phyloP scores from a whole-genome alignment of 495 filamentous ascomycete genomes.

The Aspergillus biplanus region DNA sequence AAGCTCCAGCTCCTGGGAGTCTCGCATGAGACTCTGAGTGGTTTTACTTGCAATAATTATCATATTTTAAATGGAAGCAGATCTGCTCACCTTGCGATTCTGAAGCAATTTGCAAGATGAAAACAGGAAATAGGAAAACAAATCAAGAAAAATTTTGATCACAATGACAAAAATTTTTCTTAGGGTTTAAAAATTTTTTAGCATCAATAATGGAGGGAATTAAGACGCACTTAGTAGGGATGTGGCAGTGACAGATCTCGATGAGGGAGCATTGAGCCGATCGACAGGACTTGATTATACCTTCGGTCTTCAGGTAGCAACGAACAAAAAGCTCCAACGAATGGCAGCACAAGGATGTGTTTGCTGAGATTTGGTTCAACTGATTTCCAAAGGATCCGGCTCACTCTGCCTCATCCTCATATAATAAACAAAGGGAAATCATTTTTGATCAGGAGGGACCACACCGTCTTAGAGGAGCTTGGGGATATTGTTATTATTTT shows the following conservation, averaged over 20 bases:
- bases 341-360: conserved; percentile 7
- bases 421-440: too few species aligned
- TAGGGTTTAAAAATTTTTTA: conserved; percentile 6
- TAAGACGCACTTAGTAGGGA: conserved; percentile 14
- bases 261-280: conserved; percentile 4
- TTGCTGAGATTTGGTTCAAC: conserved; percentile 5
- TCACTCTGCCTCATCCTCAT: too few species aligned
- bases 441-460: too few species aligned
- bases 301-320: not conserved
- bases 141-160: not conserved
- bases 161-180: not conserved
- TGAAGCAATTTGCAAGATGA: not conserved
- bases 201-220: conserved; percentile 3
- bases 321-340: not conserved
- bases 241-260: conserved; percentile 22
- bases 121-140: not conserved
- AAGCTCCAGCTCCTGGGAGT: not conserved
- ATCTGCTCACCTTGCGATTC: too few species aligned
- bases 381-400: not conserved
- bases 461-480: too few species aligned
- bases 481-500: not conserved
- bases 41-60: not conserved
- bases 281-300: not conserved
- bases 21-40: not conserved
- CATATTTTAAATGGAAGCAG: too few species aligned